Evolutionary conservation across 2,329 filamentous ascomycete species (phyloP), one percentile per base, ranked within the genome.

Genomic region (Microascus cirrosus): DNA sequence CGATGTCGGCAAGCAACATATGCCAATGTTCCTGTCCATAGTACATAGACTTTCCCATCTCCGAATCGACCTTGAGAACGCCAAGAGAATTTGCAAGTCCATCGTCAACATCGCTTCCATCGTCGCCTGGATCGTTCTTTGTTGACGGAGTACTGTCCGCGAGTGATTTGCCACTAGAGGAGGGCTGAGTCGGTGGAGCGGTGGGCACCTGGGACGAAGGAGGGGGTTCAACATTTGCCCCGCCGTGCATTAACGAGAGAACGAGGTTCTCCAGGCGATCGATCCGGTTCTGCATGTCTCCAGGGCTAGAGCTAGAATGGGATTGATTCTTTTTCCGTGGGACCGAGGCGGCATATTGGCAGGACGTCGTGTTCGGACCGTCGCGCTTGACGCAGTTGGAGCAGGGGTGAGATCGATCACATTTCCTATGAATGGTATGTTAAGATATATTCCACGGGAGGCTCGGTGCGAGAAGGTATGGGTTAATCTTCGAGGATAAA

Each of bases 211-310:
- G 34, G 48, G 55, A 39, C 20, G 72, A 68, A 51, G 70, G 65
- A 12, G 74, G 67, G 10, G 72, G 62, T 54, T 81, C 77, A 57
- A 78, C 67, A 57, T 74, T 76, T 62, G 80, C 74, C 59, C 90
- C 90, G 70, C 89, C 92, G 67, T 93, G 93, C 93, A 97, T 96
- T 68, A 97, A 73, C 32, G 90, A 95, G 63, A 97, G 74, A 61
- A 97, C 93, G 70, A 97, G 76, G 65, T 89, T 88, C 79, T 97
- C 93, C 63, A 97, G 79, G 65, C 93, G 84, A 76, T 97, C 92
- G 74, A 97, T 97, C 70, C 94, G 88, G 69, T 95, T 95, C 75
- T 97, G 93, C 93, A 97, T 96, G 72, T 96, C 93, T 79, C 96
- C 92, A 55, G 93, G 90, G 64, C 72, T 84, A 58, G 79, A 73